These are phyloP conservation scores for Pichia cephalocereana DNA, from an alignment of 805 yeast genomes.

Conservation along the genomic window DNA sequence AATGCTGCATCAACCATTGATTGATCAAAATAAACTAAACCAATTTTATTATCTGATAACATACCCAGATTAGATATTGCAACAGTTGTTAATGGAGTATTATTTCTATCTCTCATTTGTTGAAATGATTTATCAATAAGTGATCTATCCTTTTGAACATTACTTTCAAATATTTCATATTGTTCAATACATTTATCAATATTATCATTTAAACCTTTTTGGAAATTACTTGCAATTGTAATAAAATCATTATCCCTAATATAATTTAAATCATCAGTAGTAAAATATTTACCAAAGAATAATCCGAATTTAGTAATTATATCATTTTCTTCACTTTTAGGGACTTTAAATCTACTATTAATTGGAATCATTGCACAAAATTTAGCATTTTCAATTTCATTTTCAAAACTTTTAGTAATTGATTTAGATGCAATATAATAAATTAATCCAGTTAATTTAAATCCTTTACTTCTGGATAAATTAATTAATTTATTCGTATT, in stretches of 20 bases:
- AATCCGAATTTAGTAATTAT: constrained; percentile 3
- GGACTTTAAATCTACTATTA: constrained; percentile 3
- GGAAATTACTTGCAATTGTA: constrained; percentile 2
- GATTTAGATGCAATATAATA: constrained; percentile 5
- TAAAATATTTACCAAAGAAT: constrained; percentile 6
- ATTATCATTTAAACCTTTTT: neutral
- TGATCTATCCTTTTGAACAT: neutral
- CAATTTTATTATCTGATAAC: neutral
- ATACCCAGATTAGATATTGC: constrained; percentile 10
- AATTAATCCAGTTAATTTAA: constrained; percentile 7
- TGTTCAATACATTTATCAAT: constrained; percentile 1
- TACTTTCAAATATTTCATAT: constrained; percentile 1
- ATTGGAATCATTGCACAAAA: constrained; percentile 6
- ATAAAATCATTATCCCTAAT: neutral
- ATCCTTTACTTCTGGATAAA: neutral
- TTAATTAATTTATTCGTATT: neutral
- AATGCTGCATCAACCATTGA: constrained; percentile 10
- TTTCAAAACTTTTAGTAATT: neutral
- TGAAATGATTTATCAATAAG: neutral
- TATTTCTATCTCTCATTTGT: constrained; percentile 1
- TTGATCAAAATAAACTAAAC: constrained; percentile 9
- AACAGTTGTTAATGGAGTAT: constrained; percentile 3
- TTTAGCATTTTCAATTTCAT: neutral
- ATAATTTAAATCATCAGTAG: neutral
- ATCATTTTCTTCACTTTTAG: neutral